These are phyloP conservation scores for Arabidopsis arenosa DNA, from an alignment of 345 rosid species.

Conservation along the genomic window DNA sequence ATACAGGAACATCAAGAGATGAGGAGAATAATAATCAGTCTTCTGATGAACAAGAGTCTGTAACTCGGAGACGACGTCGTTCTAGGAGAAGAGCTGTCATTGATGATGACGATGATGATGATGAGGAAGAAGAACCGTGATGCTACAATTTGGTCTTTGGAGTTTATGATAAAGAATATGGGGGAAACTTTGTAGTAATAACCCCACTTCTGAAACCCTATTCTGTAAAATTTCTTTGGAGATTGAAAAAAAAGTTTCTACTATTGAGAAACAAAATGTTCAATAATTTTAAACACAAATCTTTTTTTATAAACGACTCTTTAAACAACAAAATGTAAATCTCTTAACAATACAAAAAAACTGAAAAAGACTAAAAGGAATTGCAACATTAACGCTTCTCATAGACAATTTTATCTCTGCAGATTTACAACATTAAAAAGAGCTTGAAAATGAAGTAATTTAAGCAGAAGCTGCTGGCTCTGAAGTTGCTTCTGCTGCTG, in stretches of 20 bases:
- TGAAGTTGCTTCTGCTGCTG: slow-evolving; percentile 47
- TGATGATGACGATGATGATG: slow-evolving; percentile 32
- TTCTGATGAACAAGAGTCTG: slow-evolving; percentile 46
- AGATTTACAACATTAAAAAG: slow-evolving; percentile 37
- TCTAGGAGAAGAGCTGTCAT: slow-evolving; percentile 39
- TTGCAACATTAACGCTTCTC: slow-evolving; percentile 10
- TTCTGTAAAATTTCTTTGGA: slow-evolving; percentile 36
- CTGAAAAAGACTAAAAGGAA: not conserved
- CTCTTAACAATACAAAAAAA: slow-evolving; percentile 14
- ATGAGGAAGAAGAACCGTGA: slow-evolving; percentile 38
- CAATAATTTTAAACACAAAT: not conserved
- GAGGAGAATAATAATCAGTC: slow-evolving; percentile 53
- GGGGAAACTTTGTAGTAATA: slow-evolving; percentile 41
- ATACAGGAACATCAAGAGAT: slow-evolving; percentile 70
- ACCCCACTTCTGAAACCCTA: slow-evolving; percentile 28
- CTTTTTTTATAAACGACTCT: not conserved
- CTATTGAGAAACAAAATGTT: slow-evolving; percentile 18
- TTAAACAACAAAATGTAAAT: not conserved
- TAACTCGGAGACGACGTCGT: slow-evolving; percentile 43
- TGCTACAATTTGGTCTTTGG: slow-evolving; percentile 10
- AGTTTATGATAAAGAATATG: slow-evolving; percentile 15
- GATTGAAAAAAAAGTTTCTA: slow-evolving; percentile 24
- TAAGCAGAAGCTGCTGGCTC: slow-evolving; percentile 56
- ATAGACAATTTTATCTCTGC: slow-evolving; percentile 23
- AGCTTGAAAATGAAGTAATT: slow-evolving; percentile 17